phyloP scores from a whole-genome alignment of 208 protist species.

The Herpetomonas tarakana region DNA sequence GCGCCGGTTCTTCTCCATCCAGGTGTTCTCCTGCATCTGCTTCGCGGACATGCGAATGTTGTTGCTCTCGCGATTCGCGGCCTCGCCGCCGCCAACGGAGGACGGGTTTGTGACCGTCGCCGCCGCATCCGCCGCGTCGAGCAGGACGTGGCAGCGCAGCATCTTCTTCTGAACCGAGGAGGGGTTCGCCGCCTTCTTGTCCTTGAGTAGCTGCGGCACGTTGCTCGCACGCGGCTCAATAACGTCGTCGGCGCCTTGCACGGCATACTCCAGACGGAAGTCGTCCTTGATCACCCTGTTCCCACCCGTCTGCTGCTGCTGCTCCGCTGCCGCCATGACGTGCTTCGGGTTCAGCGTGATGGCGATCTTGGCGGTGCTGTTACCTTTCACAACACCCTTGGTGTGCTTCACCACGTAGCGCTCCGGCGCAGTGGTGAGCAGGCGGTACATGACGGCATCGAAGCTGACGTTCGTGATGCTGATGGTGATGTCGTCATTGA shows the following conservation, averaged over 20 bases:
- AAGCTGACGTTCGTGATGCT: conserved; percentile 78
- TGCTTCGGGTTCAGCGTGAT: conserved; percentile 58
- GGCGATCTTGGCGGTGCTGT: conserved; percentile 46
- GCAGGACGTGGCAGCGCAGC: conserved; percentile 37
- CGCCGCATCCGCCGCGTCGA: conserved; percentile 10
- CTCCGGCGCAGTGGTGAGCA: conserved; percentile 62
- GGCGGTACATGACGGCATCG: conserved; percentile 66
- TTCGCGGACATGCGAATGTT: background rate
- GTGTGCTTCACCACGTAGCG: conserved; percentile 74
- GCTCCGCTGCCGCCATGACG: conserved; percentile 11
- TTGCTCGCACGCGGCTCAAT: conserved; percentile 59
- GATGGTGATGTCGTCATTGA: conserved; percentile 66
- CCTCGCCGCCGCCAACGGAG: conserved; percentile 3
- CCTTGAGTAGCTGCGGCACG: conserved; percentile 63
- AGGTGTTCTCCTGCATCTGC: conserved; percentile 6
- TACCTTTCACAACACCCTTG: conserved; percentile 71
- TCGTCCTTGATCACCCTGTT: conserved; percentile 45
- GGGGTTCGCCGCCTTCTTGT: conserved; percentile 44
- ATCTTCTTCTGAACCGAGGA: conserved; percentile 46
- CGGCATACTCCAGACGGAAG: conserved; percentile 74
- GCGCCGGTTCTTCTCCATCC: conserved; percentile 23
- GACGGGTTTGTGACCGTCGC: conserved; percentile 2
- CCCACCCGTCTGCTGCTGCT: background rate
- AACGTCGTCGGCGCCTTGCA: conserved; percentile 45
- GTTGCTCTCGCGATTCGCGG: background rate